Percentiles rank a stretch among this genome's conserved stretches.
phyloP scores from a whole-genome alignment of 257 asterid species.

The Rubia yunnanensis region DNA sequence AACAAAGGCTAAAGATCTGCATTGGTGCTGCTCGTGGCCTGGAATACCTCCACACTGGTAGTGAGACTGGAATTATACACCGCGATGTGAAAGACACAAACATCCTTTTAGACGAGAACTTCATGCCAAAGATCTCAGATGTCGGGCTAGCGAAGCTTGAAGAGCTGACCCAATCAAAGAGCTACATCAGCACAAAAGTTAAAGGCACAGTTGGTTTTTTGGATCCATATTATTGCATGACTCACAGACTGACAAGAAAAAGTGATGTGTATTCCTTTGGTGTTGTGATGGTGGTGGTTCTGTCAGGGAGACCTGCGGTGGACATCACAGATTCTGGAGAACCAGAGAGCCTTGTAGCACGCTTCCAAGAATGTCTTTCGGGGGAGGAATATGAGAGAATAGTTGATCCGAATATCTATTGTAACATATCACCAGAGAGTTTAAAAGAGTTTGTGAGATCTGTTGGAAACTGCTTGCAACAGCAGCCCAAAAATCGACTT shows the following conservation, averaged over 20 bases:
- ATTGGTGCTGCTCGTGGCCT: slow-evolving; percentile 15
- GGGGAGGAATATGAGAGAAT: not conserved
- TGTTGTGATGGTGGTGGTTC: slow-evolving; percentile 6
- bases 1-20: slow-evolving; percentile 12
- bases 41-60: slow-evolving; percentile 13
- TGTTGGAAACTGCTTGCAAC: slow-evolving; percentile 7
- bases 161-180: not conserved
- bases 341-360: not conserved
- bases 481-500: slow-evolving; percentile 4
- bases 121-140: slow-evolving; percentile 8
- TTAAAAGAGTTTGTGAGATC: not conserved
- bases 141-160: slow-evolving; percentile 4
- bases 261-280: slow-evolving; percentile 16
- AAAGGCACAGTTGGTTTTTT: slow-evolving; percentile 5
- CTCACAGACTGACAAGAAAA: not conserved
- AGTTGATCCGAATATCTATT: not conserved
- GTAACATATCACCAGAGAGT: not conserved
- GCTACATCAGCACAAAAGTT: slow-evolving; percentile 7
- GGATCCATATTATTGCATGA: slow-evolving; percentile 6
- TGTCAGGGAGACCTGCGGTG: slow-evolving; percentile 5
- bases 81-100: slow-evolving; percentile 11
- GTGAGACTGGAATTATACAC: not conserved
- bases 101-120: slow-evolving; percentile 1
- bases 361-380: slow-evolving; percentile 2
- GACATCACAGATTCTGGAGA: not conserved